Conservation (phyloP, 805 yeast genomes). For the Phaffomyces opuntiae region DNA sequence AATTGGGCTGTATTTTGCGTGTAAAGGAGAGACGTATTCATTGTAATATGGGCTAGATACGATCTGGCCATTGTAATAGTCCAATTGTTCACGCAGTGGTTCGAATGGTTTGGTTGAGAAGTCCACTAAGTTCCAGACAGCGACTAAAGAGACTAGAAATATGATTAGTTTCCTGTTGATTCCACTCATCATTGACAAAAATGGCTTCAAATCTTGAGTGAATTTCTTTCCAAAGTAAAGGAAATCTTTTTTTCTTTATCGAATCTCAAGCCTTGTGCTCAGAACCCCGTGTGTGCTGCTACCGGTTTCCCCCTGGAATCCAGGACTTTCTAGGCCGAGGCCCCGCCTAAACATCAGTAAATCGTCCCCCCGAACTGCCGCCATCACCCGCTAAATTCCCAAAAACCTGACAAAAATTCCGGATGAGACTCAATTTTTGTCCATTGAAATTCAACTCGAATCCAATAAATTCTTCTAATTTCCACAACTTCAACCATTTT, state of each 20-base stretch:
- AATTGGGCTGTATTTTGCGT: slow-evolving; percentile 8
- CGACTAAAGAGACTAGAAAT: slow-evolving; percentile 8
- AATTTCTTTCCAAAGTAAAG: too few relatives aligned
- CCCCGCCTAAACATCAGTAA: neutral
- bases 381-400: too few relatives aligned
- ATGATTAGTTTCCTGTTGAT: slow-evolving; percentile 11
- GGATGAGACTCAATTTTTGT: too few relatives aligned
- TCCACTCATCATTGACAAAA: neutral
- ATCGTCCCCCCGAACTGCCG: neutral
- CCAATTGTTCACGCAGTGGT: slow-evolving; percentile 16
- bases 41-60: slow-evolving; percentile 12
- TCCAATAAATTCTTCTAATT: neutral
- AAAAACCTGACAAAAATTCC: too few relatives aligned
- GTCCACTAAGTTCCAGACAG: slow-evolving; percentile 16
- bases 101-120: slow-evolving; percentile 17
- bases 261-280: neutral
- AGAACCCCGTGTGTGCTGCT: neutral
- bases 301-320: neutral
- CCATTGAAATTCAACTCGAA: too few relatives aligned
- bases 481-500: neutral
- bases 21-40: slow-evolving; percentile 15
- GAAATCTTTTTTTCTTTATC: too few relatives aligned
- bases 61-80: slow-evolving; percentile 1
- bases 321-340: neutral
- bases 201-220: too few relatives aligned